These are phyloP conservation scores for Alternaria conjuncta DNA, from an alignment of 2,329 filamentous ascomycete genomes.

Conservation along the genomic window DNA sequence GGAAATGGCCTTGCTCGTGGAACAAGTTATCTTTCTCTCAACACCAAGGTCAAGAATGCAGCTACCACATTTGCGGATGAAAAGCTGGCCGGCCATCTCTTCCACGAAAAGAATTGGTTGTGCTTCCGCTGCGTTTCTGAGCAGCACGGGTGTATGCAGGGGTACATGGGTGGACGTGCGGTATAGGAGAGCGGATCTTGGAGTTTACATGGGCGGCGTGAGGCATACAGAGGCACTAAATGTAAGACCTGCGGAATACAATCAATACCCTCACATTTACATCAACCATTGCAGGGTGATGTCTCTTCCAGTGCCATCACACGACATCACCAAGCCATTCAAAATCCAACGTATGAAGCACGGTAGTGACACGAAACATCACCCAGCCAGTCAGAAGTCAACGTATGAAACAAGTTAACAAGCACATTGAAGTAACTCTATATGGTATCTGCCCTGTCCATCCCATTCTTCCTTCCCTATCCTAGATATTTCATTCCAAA, in stretches of 20 bases:
- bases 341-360: not conserved
- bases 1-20: not conserved
- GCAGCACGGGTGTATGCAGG: not conserved
- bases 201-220: not conserved
- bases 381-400: not conserved
- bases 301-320: not conserved
- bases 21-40: not conserved
- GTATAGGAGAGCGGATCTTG: not conserved
- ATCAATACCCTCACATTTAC: not conserved
- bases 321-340: not conserved
- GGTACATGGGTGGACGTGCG: not conserved
- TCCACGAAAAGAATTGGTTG: not conserved
- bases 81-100: not conserved
- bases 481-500: not conserved
- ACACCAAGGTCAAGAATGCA: not conserved
- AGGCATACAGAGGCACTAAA: not conserved
- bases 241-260: not conserved
- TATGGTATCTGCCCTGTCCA: slow-evolving; percentile 7
- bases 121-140: not conserved
- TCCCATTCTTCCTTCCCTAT: not conserved
- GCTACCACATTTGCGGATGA: not conserved
- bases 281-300: not conserved
- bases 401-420: not conserved
- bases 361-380: not conserved
- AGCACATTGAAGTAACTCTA: slow-evolving; percentile 3